phyloP scores from a whole-genome alignment of 176 grass and related monocot genomes.

The Juncus inflexus region DNA sequence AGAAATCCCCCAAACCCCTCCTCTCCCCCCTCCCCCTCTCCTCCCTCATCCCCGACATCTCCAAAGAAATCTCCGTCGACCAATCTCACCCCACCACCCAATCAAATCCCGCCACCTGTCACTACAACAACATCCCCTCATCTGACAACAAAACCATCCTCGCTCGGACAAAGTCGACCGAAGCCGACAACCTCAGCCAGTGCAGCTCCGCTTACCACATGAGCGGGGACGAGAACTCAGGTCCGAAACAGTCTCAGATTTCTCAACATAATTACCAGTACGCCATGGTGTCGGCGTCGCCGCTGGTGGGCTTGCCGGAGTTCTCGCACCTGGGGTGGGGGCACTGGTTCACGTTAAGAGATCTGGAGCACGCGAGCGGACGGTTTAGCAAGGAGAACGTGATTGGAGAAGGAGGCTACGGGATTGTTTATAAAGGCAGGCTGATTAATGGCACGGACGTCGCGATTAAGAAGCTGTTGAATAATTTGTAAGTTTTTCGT shows the following conservation, averaged over 20 bases:
- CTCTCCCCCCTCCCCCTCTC: slow-evolving; percentile 32
- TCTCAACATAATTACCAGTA: slow-evolving; percentile 22
- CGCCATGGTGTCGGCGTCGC: slow-evolving; percentile 53
- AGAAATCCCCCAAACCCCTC: slow-evolving; percentile 41
- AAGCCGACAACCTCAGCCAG: slow-evolving; percentile 68
- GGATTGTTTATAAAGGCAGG: slow-evolving; percentile 52
- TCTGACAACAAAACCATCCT: slow-evolving; percentile 30
- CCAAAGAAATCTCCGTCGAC: slow-evolving; percentile 68
- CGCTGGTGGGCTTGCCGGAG: slow-evolving; percentile 59
- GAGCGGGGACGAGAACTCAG: slow-evolving; percentile 58
- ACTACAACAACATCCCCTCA: slow-evolving; percentile 13
- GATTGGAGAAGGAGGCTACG: slow-evolving; percentile 69
- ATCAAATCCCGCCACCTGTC: slow-evolving; percentile 24
- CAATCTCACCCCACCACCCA: slow-evolving; percentile 29
- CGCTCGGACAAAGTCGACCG: slow-evolving; percentile 51
- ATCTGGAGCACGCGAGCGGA: slow-evolving; percentile 58
- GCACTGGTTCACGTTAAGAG: slow-evolving; percentile 72
- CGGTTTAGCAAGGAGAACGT: slow-evolving; percentile 64
- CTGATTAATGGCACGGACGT: slow-evolving; percentile 62
- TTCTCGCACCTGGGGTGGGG: slow-evolving; percentile 75
- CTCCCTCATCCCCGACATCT: slow-evolving; percentile 60
- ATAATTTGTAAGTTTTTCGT: slow-evolving; percentile 56
- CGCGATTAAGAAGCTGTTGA: slow-evolving; percentile 64
- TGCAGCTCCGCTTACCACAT: slow-evolving; percentile 53
- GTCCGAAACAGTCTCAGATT: slow-evolving; percentile 32